A percentile compares a stretch with the other conserved stretches of the same genome.
phyloP scores from a whole-genome alignment of 768 basidiomycete species.

The Hypholoma fasciculare region DNA sequence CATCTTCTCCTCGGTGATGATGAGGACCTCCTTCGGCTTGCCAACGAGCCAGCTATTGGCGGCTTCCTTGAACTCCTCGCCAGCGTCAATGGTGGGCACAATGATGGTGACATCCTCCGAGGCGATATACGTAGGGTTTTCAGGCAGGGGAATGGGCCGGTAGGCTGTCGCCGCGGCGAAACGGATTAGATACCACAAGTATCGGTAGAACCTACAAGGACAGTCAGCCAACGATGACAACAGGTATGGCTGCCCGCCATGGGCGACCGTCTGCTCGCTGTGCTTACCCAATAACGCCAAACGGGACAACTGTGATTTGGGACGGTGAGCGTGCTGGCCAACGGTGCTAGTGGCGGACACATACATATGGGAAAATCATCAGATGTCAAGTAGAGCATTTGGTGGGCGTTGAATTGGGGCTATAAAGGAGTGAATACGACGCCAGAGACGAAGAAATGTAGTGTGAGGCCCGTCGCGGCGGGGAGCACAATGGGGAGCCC shows the following conservation, averaged over 20 bases:
- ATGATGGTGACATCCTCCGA: slow-evolving; percentile 95
- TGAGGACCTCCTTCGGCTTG: slow-evolving; percentile 79
- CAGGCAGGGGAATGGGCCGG: slow-evolving; percentile 85
- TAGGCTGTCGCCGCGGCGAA: slow-evolving; percentile 77
- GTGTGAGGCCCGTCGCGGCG: slow-evolving; percentile 21
- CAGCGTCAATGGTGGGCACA: slow-evolving; percentile 94
- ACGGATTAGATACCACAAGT: slow-evolving; percentile 91
- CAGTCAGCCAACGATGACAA: slow-evolving; percentile 10
- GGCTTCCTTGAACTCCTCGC: slow-evolving; percentile 93
- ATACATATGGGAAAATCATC: slow-evolving; percentile 90
- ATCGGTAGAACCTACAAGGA: slow-evolving; percentile 77
- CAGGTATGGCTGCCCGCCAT: background rate
- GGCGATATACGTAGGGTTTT: slow-evolving; percentile 88
- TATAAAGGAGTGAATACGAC: slow-evolving; percentile 42
- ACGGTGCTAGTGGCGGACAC: slow-evolving; percentile 28
- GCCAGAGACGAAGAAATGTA: slow-evolving; percentile 32
- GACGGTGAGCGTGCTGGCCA: slow-evolving; percentile 11
- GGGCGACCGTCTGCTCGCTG: background rate
- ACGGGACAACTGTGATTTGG: slow-evolving; percentile 72
- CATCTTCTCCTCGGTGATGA: slow-evolving; percentile 87
- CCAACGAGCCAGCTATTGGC: slow-evolving; percentile 92
- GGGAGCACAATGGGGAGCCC: slow-evolving; percentile 13
- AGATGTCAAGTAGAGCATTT: slow-evolving; percentile 88
- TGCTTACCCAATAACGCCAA: slow-evolving; percentile 80
- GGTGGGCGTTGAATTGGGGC: slow-evolving; percentile 17